Conservation (phyloP, 1,139 yeast genomes). For the Debaryomyces sp. region DNA sequence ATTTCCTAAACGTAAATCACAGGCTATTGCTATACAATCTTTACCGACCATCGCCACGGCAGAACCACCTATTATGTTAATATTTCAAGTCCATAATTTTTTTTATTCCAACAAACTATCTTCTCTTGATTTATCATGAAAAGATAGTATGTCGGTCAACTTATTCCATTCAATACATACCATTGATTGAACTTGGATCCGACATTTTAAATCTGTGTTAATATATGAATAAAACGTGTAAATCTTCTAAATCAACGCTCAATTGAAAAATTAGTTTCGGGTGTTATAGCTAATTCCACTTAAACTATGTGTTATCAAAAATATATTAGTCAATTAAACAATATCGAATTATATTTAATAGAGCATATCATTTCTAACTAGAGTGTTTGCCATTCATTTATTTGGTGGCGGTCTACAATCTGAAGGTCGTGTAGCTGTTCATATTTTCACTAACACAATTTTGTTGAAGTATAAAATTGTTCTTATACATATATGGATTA, state of each 20-base stretch:
- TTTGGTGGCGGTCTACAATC: constrained; percentile 4
- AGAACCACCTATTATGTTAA: constrained; percentile 66
- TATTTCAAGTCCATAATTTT: background rate
- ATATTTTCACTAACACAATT: background rate
- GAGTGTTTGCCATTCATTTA: constrained; percentile 3
- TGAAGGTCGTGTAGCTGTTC: constrained; percentile 1
- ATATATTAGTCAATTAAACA: background rate
- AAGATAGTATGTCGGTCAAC: background rate
- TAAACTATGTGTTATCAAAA: background rate
- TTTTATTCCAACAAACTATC: background rate
- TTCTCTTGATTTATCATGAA: background rate
- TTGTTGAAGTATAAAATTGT: background rate
- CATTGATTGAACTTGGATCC: constrained; percentile 53
- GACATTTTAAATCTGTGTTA: constrained; percentile 32
- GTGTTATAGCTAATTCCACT: background rate
- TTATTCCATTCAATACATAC: constrained; percentile 17
- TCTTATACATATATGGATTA: constrained; percentile 4
- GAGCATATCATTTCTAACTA: background rate
- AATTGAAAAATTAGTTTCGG: constrained; percentile 1
- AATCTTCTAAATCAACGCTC: background rate
- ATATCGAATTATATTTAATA: background rate
- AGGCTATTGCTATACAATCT: constrained; percentile 97
- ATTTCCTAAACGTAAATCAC: constrained; percentile 90
- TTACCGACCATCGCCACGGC: constrained; percentile 99
- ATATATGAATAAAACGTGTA: background rate